Evolutionary conservation across 768 basidiomycete genomes (phyloP).

Genomic region (Trametes sanguinea): DNA sequence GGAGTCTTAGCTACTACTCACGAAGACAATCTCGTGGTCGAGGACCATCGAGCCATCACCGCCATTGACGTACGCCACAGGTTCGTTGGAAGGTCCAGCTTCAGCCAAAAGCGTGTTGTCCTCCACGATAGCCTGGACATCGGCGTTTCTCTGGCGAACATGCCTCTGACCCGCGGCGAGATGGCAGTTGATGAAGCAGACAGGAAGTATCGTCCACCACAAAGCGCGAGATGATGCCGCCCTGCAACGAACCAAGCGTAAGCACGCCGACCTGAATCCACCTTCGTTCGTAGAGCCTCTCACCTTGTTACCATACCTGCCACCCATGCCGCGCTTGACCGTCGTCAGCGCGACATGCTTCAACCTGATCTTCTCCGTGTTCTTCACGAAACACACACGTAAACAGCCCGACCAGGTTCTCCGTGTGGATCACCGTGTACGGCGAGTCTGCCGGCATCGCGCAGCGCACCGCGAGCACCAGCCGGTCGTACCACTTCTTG

Average conservation of each 20-base stretch:
- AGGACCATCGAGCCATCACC: slow-evolving; percentile 92
- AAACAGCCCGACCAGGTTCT: slow-evolving; percentile 90
- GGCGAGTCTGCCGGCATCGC: slow-evolving; percentile 73
- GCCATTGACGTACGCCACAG: slow-evolving; percentile 78
- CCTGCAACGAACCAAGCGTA: slow-evolving; percentile 44
- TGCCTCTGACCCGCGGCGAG: slow-evolving; percentile 93
- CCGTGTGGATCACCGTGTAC: slow-evolving; percentile 81
- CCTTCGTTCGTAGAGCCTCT: slow-evolving; percentile 16
- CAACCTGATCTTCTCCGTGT: slow-evolving; percentile 57
- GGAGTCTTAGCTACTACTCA: slow-evolving; percentile 41
- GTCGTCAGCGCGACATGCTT: slow-evolving; percentile 75
- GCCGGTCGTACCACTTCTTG: slow-evolving; percentile 84
- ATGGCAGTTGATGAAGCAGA: slow-evolving; percentile 97
- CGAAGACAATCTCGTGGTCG: slow-evolving; percentile 94
- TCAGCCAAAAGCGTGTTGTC: slow-evolving; percentile 67
- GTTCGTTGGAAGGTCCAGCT: slow-evolving; percentile 49
- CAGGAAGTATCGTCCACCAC: slow-evolving; percentile 89
- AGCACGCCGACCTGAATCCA: neutral
- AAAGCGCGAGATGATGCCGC: slow-evolving; percentile 87
- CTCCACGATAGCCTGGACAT: slow-evolving; percentile 86
- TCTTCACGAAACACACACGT: slow-evolving; percentile 75
- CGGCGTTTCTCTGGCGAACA: slow-evolving; percentile 79
- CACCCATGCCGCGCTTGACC: slow-evolving; percentile 91
- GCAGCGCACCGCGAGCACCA: slow-evolving; percentile 69
- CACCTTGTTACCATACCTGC: slow-evolving; percentile 95